Evolutionary conservation across 2,329 filamentous ascomycete species (phyloP).

Genomic region (Endothia cerciana): DNA sequence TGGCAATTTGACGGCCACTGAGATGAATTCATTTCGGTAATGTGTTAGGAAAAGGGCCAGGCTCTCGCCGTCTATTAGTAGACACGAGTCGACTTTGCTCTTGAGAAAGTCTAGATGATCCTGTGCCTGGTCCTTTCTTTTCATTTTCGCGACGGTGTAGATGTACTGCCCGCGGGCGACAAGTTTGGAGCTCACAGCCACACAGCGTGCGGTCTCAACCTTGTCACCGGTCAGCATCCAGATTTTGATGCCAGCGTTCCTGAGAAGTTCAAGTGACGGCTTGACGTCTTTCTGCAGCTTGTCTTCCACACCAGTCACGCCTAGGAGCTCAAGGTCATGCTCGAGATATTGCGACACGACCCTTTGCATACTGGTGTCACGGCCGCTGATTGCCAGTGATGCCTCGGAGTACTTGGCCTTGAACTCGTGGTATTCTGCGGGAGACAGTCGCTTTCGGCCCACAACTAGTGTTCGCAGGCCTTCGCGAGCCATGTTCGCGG

Average conservation of each 20-base stretch:
- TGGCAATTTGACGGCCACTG: constrained; percentile 82
- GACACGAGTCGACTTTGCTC: constrained; percentile 82
- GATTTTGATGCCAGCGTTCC: constrained; percentile 97
- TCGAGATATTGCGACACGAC: constrained; percentile 84
- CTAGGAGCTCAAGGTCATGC: constrained; percentile 84
- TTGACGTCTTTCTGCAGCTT: constrained; percentile 96
- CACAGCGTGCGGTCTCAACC: constrained; percentile 94
- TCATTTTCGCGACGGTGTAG: constrained; percentile 86
- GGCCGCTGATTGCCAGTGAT: constrained; percentile 75
- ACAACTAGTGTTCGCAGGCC: constrained; percentile 92
- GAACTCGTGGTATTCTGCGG: constrained; percentile 81
- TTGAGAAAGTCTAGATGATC: constrained; percentile 88
- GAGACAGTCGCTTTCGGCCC: constrained; percentile 83
- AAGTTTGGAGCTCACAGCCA: constrained; percentile 92
- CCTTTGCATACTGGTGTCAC: constrained; percentile 80
- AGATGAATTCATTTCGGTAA: constrained; percentile 84
- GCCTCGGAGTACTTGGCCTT: constrained; percentile 75
- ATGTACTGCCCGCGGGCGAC: constrained; percentile 94
- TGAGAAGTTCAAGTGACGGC: constrained; percentile 87
- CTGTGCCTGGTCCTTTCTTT: constrained; percentile 80
- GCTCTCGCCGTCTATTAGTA: constrained; percentile 94
- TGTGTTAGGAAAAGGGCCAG: constrained; percentile 81
- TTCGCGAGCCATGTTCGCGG: constrained; percentile 98
- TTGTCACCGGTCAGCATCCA: constrained; percentile 99
- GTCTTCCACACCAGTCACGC: constrained; percentile 98